Evolutionary conservation across 2,329 filamentous ascomycete species (phyloP).

Genomic region (Ceratocystis diversiconidia): DNA sequence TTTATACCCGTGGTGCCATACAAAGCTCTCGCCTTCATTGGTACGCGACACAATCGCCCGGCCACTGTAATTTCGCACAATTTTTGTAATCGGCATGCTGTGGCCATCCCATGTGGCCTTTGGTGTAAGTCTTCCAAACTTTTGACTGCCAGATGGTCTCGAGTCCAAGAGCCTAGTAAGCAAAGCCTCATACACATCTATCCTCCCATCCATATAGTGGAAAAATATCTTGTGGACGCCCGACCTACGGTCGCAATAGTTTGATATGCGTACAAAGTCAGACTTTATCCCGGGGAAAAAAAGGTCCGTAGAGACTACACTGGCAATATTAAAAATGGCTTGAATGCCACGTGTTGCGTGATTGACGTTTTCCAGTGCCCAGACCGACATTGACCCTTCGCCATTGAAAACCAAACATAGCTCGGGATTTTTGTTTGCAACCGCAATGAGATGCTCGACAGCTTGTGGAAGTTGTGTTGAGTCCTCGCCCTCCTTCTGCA

Average conservation of each 20-base stretch:
- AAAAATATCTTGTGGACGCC: conserved; percentile 42
- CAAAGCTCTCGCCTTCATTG: conserved; percentile 59
- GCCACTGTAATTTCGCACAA: conserved; percentile 72
- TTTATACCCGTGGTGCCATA: conserved; percentile 58
- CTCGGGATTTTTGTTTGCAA: conserved; percentile 75
- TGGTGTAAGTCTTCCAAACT: conserved; percentile 44
- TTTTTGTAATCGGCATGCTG: conserved; percentile 64
- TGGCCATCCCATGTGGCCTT: conserved; percentile 72
- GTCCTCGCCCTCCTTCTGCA: conserved; percentile 33
- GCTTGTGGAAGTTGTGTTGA: conserved; percentile 29
- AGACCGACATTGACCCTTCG: conserved; percentile 75
- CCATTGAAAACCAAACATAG: conserved; percentile 76
- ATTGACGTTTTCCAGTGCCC: conserved; percentile 79
- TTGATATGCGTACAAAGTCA: conserved; percentile 9
- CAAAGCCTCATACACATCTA: conserved; percentile 67
- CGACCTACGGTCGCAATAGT: conserved; percentile 4
- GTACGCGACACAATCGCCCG: conserved; percentile 70
- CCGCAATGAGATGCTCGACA: conserved; percentile 69
- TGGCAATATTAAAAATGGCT: conserved; percentile 73
- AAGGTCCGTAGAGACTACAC: conserved; percentile 48
- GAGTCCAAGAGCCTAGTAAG: conserved; percentile 72
- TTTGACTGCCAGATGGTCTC: conserved; percentile 29
- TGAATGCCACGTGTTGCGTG: conserved; percentile 50
- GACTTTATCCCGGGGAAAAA: conserved; percentile 28
- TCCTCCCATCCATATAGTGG: conserved; percentile 72